These are phyloP conservation scores for Ganoderma sinense DNA, from an alignment of 1,284 basidiomycete genomes.

Conservation along the genomic window DNA sequence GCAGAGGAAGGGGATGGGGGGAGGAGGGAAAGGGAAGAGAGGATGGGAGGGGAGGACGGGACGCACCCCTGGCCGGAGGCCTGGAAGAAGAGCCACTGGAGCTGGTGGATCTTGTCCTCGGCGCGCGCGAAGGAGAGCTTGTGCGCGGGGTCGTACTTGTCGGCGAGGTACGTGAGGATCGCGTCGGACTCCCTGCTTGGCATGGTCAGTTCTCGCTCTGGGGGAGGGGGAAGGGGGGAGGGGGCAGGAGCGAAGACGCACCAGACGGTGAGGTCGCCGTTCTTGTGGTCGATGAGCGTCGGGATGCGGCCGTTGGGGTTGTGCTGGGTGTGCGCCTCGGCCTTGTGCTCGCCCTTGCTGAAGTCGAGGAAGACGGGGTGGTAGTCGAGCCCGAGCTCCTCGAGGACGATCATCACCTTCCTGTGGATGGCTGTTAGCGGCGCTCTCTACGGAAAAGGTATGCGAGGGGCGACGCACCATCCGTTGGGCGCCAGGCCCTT, in stretches of 20 bases:
- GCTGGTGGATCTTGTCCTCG: constrained; percentile 31
- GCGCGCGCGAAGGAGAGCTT: constrained; percentile 32
- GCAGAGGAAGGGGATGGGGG: not conserved
- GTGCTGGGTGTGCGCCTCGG: constrained; percentile 30
- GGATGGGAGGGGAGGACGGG: not conserved
- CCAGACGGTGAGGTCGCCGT: constrained; percentile 39
- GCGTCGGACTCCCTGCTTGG: constrained; percentile 41
- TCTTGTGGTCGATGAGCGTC: constrained; percentile 44
- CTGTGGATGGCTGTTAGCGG: constrained; percentile 9
- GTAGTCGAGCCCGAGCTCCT: constrained; percentile 41
- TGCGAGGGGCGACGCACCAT: not conserved
- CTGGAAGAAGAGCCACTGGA: constrained; percentile 39
- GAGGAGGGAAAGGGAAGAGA: not conserved
- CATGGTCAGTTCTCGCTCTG: not conserved
- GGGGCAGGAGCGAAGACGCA: not conserved
- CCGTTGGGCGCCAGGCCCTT: constrained; percentile 2
- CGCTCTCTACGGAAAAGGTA: no score
- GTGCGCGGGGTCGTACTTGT: constrained; percentile 29
- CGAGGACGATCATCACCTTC: constrained; percentile 39
- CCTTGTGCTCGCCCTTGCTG: constrained; percentile 39
- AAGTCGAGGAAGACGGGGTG: constrained; percentile 40
- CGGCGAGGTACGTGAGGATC: constrained; percentile 40
- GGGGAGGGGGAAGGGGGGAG: not conserved
- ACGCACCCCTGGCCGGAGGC: constrained; percentile 38
- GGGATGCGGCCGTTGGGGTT: constrained; percentile 47